phyloP scores from a whole-genome alignment of 768 basidiomycete genomes.

The Termitomyces sp. region DNA sequence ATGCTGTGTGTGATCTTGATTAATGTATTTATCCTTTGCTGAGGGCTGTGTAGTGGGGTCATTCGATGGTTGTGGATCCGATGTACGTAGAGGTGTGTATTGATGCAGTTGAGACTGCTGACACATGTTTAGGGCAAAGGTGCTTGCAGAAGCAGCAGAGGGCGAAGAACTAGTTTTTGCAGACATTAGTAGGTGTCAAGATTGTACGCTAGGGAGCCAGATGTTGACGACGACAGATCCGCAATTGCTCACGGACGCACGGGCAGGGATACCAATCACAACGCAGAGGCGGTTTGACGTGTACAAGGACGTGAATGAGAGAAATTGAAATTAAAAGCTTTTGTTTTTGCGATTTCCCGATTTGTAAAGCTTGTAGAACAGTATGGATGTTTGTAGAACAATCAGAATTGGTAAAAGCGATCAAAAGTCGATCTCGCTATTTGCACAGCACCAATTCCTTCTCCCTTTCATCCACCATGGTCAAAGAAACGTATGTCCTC shows the following conservation, averaged over 20 bases:
- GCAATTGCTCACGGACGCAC: slow-evolving; percentile 53
- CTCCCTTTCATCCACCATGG: slow-evolving; percentile 39
- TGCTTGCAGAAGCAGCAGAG: slow-evolving; percentile 70
- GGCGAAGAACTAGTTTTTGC: slow-evolving; percentile 74
- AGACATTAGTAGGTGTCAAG: slow-evolving; percentile 62
- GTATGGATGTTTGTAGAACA: slow-evolving; percentile 39
- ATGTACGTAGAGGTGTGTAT: slow-evolving; percentile 44
- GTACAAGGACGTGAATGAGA: slow-evolving; percentile 63
- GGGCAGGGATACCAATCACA: slow-evolving; percentile 88
- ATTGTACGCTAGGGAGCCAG: not conserved
- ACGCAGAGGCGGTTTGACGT: slow-evolving; percentile 90
- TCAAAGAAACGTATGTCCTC: slow-evolving; percentile 57
- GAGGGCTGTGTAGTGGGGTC: slow-evolving; percentile 61
- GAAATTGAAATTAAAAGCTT: no score
- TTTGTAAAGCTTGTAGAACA: slow-evolving; percentile 34
- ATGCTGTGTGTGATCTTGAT: slow-evolving; percentile 55
- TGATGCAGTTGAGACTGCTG: not conserved
- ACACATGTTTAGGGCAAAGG: slow-evolving; percentile 52
- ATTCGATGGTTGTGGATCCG: slow-evolving; percentile 88
- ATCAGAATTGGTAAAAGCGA: slow-evolving; percentile 29
- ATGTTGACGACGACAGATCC: slow-evolving; percentile 30
- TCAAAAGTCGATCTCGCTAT: slow-evolving; percentile 12
- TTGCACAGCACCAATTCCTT: slow-evolving; percentile 13
- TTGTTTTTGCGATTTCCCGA: slow-evolving; percentile 23
- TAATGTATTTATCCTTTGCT: not conserved